phyloP scores from a whole-genome alignment of 176 grass and related monocot genomes.

The Urochloa ruziziensis region DNA sequence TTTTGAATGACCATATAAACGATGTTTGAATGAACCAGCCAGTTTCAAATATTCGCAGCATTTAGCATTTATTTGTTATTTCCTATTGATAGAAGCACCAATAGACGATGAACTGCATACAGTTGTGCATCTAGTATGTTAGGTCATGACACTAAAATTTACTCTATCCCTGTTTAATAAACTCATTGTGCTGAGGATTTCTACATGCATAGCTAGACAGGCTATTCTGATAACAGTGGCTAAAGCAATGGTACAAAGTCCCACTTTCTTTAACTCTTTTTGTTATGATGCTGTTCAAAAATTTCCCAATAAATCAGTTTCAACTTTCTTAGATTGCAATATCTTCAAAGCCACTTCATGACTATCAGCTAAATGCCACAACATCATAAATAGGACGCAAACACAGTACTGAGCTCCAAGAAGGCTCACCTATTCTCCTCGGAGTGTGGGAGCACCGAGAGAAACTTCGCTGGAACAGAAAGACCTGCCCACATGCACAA shows the following conservation, averaged over 20 bases:
- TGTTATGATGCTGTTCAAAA: not conserved
- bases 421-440: constrained; percentile 81
- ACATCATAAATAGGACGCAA: not conserved
- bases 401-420: not conserved
- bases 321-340: not conserved
- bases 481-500: constrained; percentile 85
- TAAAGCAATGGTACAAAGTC: not conserved
- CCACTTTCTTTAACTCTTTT: not conserved
- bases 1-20: not conserved
- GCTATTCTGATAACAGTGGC: not conserved
- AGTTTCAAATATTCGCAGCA: constrained; percentile 3
- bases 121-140: not conserved
- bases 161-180: not conserved
- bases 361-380: not conserved
- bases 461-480: constrained; percentile 66
- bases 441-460: constrained; percentile 74
- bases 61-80: not conserved
- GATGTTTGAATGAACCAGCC: not conserved
- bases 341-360: not conserved
- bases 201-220: not conserved
- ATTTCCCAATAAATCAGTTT: not conserved
- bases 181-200: not conserved
- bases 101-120: not conserved
- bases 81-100: not conserved
- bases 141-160: not conserved